Evolutionary conservation across 768 basidiomycete genomes (phyloP), one percentile per base, ranked within the genome.

Genomic region (Russula foetens): DNA sequence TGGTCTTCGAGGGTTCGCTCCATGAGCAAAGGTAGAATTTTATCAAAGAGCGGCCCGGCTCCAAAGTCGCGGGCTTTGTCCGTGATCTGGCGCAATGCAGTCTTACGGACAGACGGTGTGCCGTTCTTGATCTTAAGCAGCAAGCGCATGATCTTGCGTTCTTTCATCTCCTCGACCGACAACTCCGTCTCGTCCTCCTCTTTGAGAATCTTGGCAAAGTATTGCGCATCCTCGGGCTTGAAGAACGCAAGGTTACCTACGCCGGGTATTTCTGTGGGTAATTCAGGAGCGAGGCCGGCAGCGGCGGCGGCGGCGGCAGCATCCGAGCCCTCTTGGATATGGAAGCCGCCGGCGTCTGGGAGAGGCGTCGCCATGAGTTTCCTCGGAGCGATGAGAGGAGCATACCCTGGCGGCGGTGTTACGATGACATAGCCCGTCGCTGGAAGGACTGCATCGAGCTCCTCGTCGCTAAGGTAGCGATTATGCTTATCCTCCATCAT

Each of bases 71-170:
- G 88, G 63, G 97, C 97, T 72, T 98, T 97, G 80, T 99, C 97
- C 17, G 97, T 98, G 68, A 99, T 98, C 71, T 98, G 96, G 53
- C 96, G 84, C 39, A 98, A 84, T 14, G 97, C 97, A 1, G 96
- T 93, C 74, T 99, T 99, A 59, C 97, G 88, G 60, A 98, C 94
- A 12, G 97, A 96, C 28, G 97, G 97, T 3, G 96, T 98, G 51
- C 97, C 97, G 70, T 98, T 99, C 80, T 99, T 98, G 76, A 99
- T 98, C 76, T 98, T 98, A 67, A 99, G 81, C 55, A 99, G 78
- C 24, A 99, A 76, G 26, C 97, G 88, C 95, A 98, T 98, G 68
- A 98, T 98, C 74, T 98, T 99, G 70, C 96, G 86, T 76, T 98
- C 97, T 76, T 99, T 99, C 85, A 98, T 90, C 77, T 99, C 97